Conservation (phyloP, 1,139 yeast genomes). For the Magnusiomyces sp. region DNA sequence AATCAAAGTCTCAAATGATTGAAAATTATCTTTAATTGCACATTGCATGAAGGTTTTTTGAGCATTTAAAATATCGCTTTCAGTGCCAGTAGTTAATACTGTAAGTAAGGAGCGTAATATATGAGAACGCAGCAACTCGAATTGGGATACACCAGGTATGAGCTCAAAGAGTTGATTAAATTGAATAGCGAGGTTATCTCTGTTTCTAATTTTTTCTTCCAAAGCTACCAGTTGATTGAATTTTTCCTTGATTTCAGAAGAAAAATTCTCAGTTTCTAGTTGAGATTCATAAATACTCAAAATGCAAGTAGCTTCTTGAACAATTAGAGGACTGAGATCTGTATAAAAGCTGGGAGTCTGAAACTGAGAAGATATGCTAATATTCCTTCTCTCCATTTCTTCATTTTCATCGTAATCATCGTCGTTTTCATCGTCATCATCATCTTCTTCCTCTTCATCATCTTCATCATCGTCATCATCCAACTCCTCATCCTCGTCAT, state of each 20-base stretch:
- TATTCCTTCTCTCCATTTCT: constrained; percentile 19
- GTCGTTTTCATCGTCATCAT: background rate
- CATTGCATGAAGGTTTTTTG: constrained; percentile 40
- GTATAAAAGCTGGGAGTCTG: constrained; percentile 14
- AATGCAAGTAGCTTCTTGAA: constrained; percentile 14
- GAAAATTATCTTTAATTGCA: constrained; percentile 33
- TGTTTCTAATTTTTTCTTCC: constrained; percentile 13
- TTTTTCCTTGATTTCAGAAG: constrained; percentile 8
- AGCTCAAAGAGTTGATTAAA: constrained; percentile 25
- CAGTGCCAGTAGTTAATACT: constrained; percentile 33
- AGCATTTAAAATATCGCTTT: constrained; percentile 19
- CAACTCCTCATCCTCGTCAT: background rate
- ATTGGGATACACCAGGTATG: constrained; percentile 50
- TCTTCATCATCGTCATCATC: constrained; percentile 14
- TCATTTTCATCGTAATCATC: constrained; percentile 15
- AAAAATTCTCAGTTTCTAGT: constrained; percentile 3
- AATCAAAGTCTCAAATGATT: constrained; percentile 39
- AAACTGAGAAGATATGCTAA: constrained; percentile 21
- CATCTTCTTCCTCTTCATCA: constrained; percentile 15
- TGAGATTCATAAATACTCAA: constrained; percentile 3
- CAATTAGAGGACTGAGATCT: constrained; percentile 12
- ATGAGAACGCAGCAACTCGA: constrained; percentile 68
- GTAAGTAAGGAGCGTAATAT: constrained; percentile 43
- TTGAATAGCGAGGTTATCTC: constrained; percentile 21
- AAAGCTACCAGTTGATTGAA: constrained; percentile 5